These are phyloP conservation scores for Salinomyces thailandicus DNA, from an alignment of 2,329 filamentous ascomycete species.

Conservation along the genomic window DNA sequence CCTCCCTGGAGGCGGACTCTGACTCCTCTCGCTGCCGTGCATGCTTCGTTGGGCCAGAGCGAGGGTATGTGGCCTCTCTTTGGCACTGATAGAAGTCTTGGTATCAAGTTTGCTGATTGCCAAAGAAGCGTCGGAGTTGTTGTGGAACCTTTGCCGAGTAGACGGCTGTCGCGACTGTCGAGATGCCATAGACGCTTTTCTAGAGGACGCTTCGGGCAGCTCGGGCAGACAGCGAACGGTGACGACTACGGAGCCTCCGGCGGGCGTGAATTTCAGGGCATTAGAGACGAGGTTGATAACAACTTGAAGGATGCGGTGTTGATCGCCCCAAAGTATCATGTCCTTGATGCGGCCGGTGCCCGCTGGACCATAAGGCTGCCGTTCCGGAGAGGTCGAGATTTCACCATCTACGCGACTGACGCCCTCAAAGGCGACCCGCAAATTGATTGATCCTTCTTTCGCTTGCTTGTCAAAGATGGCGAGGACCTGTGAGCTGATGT, in stretches of 20 bases:
- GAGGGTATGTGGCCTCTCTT: constrained; percentile 27
- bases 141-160: constrained; percentile 8
- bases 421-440: constrained; percentile 61
- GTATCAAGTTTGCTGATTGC: constrained; percentile 18
- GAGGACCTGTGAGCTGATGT: constrained; percentile 69
- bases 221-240: constrained; percentile 65
- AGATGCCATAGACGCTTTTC: constrained; percentile 32
- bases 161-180: constrained; percentile 11
- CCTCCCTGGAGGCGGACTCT: constrained; percentile 46
- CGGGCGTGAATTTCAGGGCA: constrained; percentile 79
- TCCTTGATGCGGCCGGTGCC: constrained; percentile 60
- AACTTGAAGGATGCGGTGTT: constrained; percentile 83
- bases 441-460: constrained; percentile 63
- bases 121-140: constrained; percentile 7
- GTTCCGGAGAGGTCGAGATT: constrained; percentile 13
- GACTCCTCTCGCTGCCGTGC: constrained; percentile 12
- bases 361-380: constrained; percentile 37
- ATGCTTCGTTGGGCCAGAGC: neutral
- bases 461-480: constrained; percentile 89
- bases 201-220: constrained; percentile 33
- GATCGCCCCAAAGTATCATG: constrained; percentile 86
- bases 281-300: constrained; percentile 90
- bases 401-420: constrained; percentile 24
- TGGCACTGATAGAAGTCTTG: constrained; percentile 35
- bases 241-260: constrained; percentile 63